Conservation (phyloP, 805 yeast species). For the Ogataea pignaliae region DNA sequence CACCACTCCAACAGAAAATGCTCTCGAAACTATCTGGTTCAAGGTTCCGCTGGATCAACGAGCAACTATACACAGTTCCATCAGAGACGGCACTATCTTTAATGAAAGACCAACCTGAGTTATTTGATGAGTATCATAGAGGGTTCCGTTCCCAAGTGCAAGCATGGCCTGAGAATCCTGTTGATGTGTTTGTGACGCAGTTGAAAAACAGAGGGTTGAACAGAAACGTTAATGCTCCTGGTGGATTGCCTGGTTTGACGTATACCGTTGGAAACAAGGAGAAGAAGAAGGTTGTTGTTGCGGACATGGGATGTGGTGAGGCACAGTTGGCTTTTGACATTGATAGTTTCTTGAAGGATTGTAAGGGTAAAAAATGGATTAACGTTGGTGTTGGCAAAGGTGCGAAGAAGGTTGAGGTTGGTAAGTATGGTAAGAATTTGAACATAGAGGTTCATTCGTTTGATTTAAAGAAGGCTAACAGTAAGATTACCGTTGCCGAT, state of each 20-base stretch:
- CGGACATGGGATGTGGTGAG: slow-evolving; percentile 99
- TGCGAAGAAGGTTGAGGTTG: slow-evolving; percentile 32
- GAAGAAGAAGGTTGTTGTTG: slow-evolving; percentile 65
- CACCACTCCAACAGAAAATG: slow-evolving; percentile 94
- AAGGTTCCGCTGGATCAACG: slow-evolving; percentile 96
- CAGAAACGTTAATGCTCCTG: slow-evolving; percentile 83
- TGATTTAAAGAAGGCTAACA: slow-evolving; percentile 86
- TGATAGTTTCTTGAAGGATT: slow-evolving; percentile 38
- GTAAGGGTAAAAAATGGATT: slow-evolving; percentile 26
- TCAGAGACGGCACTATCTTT: slow-evolving; percentile 74
- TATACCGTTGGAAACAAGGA: slow-evolving; percentile 20
- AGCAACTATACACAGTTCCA: slow-evolving; percentile 84
- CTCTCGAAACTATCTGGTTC: slow-evolving; percentile 92
- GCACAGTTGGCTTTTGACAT: slow-evolving; percentile 79
- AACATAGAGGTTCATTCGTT: slow-evolving; percentile 76
- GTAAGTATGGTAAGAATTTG: slow-evolving; percentile 29
- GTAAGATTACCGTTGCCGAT: slow-evolving; percentile 94
- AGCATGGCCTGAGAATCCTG: slow-evolving; percentile 98
- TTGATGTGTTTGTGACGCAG: slow-evolving; percentile 78
- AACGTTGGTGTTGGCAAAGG: slow-evolving; percentile 15
- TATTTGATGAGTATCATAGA: slow-evolving; percentile 91
- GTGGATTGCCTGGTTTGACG: slow-evolving; percentile 78
- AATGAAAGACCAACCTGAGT: slow-evolving; percentile 74
- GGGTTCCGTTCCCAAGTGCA: slow-evolving; percentile 95
- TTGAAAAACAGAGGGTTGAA: slow-evolving; percentile 54